These are phyloP conservation scores for Ustilago trichophora DNA, from an alignment of 1,284 basidiomycete genomes.

Conservation along the genomic window DNA sequence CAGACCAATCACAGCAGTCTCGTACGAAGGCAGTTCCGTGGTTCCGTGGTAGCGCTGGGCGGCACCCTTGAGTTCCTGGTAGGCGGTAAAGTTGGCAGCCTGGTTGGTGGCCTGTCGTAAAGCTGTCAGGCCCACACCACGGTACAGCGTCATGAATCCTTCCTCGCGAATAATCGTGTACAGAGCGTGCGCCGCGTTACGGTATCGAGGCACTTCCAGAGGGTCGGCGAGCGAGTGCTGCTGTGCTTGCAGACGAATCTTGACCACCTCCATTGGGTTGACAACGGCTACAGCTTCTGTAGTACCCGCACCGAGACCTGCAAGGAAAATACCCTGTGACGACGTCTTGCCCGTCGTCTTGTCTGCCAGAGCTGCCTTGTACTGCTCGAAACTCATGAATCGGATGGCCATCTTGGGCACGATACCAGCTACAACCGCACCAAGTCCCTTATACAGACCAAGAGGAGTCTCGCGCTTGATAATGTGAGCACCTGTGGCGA, in stretches of 20 bases:
- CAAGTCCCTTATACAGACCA: conserved; percentile 97
- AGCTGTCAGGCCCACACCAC: conserved; percentile 90
- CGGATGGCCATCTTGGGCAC: conserved; percentile 99
- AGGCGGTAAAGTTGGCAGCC: conserved; percentile 97
- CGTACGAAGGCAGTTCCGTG: conserved; percentile 79
- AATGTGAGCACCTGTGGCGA: conserved; percentile 90
- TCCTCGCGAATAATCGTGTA: conserved; percentile 96
- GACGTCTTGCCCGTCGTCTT: conserved; percentile 79
- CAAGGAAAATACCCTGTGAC: conserved; percentile 78
- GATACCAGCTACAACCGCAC: conserved; percentile 90
- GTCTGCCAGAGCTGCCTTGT: conserved; percentile 84
- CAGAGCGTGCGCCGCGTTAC: conserved; percentile 95
- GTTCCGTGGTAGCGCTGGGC: conserved; percentile 76
- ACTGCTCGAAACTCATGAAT: conserved; percentile 95
- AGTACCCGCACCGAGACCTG: conserved; percentile 90
- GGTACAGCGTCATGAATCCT: conserved; percentile 84
- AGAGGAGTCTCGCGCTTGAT: conserved; percentile 90
- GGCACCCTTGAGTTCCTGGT: conserved; percentile 91
- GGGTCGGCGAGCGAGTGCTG: conserved; percentile 97
- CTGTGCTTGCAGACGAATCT: conserved; percentile 97
- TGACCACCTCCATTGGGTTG: conserved; percentile 99
- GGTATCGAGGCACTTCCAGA: conserved; percentile 89
- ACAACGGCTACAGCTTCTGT: conserved; percentile 89
- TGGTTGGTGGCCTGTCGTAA: conserved; percentile 98
- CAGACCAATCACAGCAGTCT: conserved; percentile 88